Base-by-base conservation (phyloP, 225 moss, liverwort and hornwort genomes). In the Marchantia paleacea region DNA sequence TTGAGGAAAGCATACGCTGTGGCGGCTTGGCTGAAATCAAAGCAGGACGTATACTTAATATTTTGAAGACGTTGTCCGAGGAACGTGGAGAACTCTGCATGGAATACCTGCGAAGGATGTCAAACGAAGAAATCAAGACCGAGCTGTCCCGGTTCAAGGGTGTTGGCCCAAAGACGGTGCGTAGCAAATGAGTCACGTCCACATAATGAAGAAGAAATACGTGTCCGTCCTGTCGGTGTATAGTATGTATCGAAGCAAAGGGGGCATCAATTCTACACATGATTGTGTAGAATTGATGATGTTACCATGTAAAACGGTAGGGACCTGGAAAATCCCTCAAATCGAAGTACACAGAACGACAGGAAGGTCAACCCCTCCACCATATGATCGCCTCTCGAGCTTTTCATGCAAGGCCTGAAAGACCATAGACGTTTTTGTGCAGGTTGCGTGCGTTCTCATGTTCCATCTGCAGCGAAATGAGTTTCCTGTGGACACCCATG, bases 401-500 rank as follows among this genome's bases (percentile, higher is more conserved):
- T 39, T 39, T 13, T 12, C 57, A 57, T 19, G 14, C 14, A 57
- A 57, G 57, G 14, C 57, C 14, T 57, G 57, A 57, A 57, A 57
- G 1, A 3, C n/a, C 64, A 64, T 1, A 10, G n/a, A 3, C 64
- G 57, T 39, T 39, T 39, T 39, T 26, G 61, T 81, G 81, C 92
- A 95, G 95, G 87, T 96, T 73, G 96, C 96, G 10, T 94, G 96
- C 83, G 94, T 96, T 48, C 85, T 94, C 28, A 92, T 96, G 94
- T 96, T 94, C 65, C 88, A 96, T 84, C 85, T 96, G 55, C 78
- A 96, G 82, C 96, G 91, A 72, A 87, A 89, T 22, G 96, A 96
- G 86, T 96, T 96, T 78, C 96, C 96, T 47, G 96, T 96, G 49
- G 96, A 96, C 70, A 96, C 96, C 16, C 96, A 96, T 84, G 96